Evolutionary conservation across 2,329 filamentous ascomycete species (phyloP).

Genomic region (Sphaerulina vaccinii): DNA sequence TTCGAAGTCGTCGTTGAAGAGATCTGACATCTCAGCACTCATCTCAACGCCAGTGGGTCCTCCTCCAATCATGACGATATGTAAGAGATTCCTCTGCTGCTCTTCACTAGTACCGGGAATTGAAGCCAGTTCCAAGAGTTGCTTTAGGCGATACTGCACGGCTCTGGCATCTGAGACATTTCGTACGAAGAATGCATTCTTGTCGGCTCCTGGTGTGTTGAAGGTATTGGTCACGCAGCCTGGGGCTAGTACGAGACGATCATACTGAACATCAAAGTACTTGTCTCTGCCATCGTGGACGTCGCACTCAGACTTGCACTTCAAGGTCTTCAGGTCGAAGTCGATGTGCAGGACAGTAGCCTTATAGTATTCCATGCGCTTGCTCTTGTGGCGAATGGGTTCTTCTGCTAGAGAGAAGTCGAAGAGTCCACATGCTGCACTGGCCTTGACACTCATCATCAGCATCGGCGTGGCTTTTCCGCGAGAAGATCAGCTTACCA

Average conservation of each 20-base stretch:
- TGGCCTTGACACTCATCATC: background rate
- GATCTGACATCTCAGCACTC: constrained; percentile 46
- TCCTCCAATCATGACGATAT: constrained; percentile 45
- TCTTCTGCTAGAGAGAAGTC: constrained; percentile 49
- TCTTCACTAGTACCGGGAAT: constrained; percentile 34
- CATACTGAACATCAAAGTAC: constrained; percentile 43
- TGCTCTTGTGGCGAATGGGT: constrained; percentile 43
- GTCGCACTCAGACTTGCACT: constrained; percentile 36
- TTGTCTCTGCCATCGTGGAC: constrained; percentile 33
- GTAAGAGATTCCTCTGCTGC: constrained; percentile 38
- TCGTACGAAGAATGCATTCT: constrained; percentile 27
- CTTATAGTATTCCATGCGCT: constrained; percentile 26
- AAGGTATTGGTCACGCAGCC: constrained; percentile 37
- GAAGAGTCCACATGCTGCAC: constrained; percentile 40
- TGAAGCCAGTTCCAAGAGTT: constrained; percentile 41
- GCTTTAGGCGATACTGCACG: constrained; percentile 37
- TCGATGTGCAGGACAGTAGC: constrained; percentile 42
- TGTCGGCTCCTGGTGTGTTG: constrained; percentile 24
- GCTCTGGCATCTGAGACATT: constrained; percentile 24
- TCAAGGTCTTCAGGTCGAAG: constrained; percentile 37
- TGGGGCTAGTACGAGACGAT: constrained; percentile 43
- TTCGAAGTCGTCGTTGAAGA: constrained; percentile 41
- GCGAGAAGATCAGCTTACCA: constrained; percentile 28
- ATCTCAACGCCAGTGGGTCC: constrained; percentile 46
- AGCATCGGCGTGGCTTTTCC: no score